Percentiles rank a stretch among this genome's conserved stretches.
Conservation (phyloP, 2,329 filamentous ascomycete genomes). For the Sclerotinia nivalis region DNA sequence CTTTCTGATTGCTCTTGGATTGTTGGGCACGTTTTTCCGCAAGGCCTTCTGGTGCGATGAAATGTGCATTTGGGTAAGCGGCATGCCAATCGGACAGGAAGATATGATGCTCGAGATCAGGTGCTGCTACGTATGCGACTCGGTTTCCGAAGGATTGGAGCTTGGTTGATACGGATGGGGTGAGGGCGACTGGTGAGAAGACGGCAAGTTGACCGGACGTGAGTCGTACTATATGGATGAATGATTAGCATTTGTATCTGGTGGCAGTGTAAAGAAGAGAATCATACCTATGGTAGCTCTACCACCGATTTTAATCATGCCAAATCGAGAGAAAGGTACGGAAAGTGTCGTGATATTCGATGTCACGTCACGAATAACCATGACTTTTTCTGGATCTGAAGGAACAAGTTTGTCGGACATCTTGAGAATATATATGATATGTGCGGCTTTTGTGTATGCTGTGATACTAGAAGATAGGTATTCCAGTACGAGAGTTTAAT, state of each 20-base stretch:
- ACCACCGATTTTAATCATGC: constrained; percentile 78
- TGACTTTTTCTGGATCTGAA: constrained; percentile 72
- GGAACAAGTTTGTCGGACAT: constrained; percentile 69
- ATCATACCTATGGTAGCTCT: constrained; percentile 78
- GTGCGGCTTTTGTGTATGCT: not conserved
- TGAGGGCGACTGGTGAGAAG: constrained; percentile 89
- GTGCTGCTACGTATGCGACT: constrained; percentile 81
- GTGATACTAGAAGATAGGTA: not conserved
- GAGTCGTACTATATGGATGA: constrained; percentile 64
- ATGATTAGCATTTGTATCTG: constrained; percentile 17
- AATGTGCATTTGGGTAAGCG: constrained; percentile 73
- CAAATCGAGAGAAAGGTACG: constrained; percentile 81
- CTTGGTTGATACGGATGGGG: constrained; percentile 67
- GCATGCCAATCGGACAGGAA: constrained; percentile 83
- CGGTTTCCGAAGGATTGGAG: constrained; percentile 66
- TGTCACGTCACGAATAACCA: constrained; percentile 86
- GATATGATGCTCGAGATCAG: constrained; percentile 93
- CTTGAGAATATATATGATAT: constrained; percentile 14
- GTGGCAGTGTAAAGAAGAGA: not conserved
- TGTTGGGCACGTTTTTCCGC: constrained; percentile 73
- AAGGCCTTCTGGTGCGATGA: constrained; percentile 82
- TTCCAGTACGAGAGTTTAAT: not conserved
- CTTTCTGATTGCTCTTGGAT: constrained; percentile 53
- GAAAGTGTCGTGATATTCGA: constrained; percentile 77
- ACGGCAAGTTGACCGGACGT: constrained; percentile 76